Base-by-base conservation (phyloP, 768 basidiomycete species). In the Chalciporus pseudorubinellus region DNA sequence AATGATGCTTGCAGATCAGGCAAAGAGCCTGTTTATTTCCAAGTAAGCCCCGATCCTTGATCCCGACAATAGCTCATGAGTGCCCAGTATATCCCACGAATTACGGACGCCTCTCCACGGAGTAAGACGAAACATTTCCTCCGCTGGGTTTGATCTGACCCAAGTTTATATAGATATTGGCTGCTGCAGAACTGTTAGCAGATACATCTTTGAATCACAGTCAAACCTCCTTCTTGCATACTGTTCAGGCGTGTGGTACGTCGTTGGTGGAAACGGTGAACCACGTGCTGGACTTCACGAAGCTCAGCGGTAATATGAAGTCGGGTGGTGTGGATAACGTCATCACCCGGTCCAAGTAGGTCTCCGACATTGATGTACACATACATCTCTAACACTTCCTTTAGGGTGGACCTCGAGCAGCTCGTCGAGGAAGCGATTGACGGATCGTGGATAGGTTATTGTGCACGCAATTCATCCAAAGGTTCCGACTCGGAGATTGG, bases 221-320 rank as follows among this genome's bases (percentile, higher is more conserved):
- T 12, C 95, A 98, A 67, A 66, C 74, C 10, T 92, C 93, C 0
- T 95, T 93, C 74, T 72, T 97, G 44, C 89, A 93, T 63, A 97
- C 95, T 0, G 90, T 97, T 1, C 89, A 94, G 66, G 93, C 92
- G 6, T 97, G 94, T 63, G 94, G 93, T 13, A 95, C 88, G n/a
- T 92, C 92, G 1, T 78, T 98, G 1, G 91, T 95, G 38, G 95
- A 98, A 73, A 95, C 94, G 0, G 93, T 98, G 44, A 97, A 97
- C 63, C 95, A 98, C 59, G 95, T 98, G 6, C 74, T 98, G 22
- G 95, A 98, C 66, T 98, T 95, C 63, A 95, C 93, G 26, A 98
- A 98, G 64, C 77, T 95, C 20, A 93, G 90, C 54, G 93, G 92
- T 19, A 90, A 87, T 60, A 77, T 83, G 41, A 90, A 89, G 64